Base-by-base conservation (phyloP, 371 early-diverging fungal genomes). In the Mucor circinelloides region DNA sequence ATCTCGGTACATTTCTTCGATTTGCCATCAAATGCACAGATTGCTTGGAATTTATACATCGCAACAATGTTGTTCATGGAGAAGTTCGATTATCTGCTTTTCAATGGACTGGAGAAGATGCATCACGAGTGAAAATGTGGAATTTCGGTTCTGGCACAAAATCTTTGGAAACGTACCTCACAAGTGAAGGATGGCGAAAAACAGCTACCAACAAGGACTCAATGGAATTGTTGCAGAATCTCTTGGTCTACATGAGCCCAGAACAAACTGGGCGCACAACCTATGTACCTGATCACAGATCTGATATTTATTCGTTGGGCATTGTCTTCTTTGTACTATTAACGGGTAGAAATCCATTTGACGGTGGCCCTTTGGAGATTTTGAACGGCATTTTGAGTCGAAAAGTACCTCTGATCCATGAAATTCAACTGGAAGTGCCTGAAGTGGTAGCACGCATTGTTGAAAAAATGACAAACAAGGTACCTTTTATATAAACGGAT, bases 231-330 rank as follows among this genome's bases (percentile, higher is more conserved):
- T 60, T 77, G 50, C 64, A 69, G 25, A 71, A 68, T 23, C 34
- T 77, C 17, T 57, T 82, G n/a, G 69, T 74, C 17, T 79, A 72
- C 54, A 74, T 82, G 71, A 79, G 79, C 48, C 79, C 79, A 28
- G 86, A 87, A 55, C 86, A 87, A 60, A 87, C 85, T 1, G 87
- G 87, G 6, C 76, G 87, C 48, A 85, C 87, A 5, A 83, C 79
- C 59, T 84, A 85, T 27, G 72, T 78, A 54, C 83, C 85, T 58
- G 87, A 87, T 64, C 85, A 85, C 62, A 74, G 87, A 21, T 80
- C 85, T 0, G 87, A 87, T 60, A 81, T 87, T 5, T 87, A 87
- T 62, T 85, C 82, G 0, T 63, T 87, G 5, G 87, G 87, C 2
- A 74, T 81, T 30, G 83, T 85, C 3, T 76, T 87, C 40, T 87